Base-by-base conservation (phyloP, 805 yeast species). In the Wickerhamomyces silvicola region DNA sequence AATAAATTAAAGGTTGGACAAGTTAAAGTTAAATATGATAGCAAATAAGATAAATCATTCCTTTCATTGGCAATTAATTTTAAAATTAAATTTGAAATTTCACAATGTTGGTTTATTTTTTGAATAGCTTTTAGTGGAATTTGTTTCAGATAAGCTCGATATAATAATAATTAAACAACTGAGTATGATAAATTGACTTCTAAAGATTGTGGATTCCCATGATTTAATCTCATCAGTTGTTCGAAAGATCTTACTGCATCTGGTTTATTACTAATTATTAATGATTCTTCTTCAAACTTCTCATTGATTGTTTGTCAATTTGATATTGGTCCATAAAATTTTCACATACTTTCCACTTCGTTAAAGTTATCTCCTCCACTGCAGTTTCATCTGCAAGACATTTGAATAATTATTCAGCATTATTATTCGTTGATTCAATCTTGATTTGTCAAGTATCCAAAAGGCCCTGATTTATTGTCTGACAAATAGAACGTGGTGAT, bases 321-420 rank as follows among this genome's bases (percentile, higher is more conserved):
- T 2, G 60, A 55, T 2, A 57, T 45, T 4, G 62, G 63, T 0
- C 63, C 63, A 33, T 58, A 58, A 33, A 57, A 58, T 14, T 50
- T 15, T 41, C 42, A 10, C 56, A 34, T 4, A 57, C 62, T 24
- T 51, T 43, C 62, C 62, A 58, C 6, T 57, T 54, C 4, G 61
- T 57, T 0, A 56, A 52, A 9, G 45, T 44, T 4, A 58, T 39
- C 28, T 58, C 62, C 27, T 58, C 60, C 11, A 58, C 30, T 2
- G 62, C 63, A 18, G 40, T 39, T 3, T 50, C 46, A 37, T 54
- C 39, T 2, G 57, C 50, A 12, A 46, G 31, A 9, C 38, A 36
- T 8, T 49, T 52, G 6, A 41, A 35, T 3, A 33, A 26, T 0
- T 43, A 46, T 12, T 37, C 39, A 5, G 35, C 21, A 11, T 22